Evolutionary conservation across 768 basidiomycete genomes (phyloP).

Genomic region (Russula brevipes): DNA sequence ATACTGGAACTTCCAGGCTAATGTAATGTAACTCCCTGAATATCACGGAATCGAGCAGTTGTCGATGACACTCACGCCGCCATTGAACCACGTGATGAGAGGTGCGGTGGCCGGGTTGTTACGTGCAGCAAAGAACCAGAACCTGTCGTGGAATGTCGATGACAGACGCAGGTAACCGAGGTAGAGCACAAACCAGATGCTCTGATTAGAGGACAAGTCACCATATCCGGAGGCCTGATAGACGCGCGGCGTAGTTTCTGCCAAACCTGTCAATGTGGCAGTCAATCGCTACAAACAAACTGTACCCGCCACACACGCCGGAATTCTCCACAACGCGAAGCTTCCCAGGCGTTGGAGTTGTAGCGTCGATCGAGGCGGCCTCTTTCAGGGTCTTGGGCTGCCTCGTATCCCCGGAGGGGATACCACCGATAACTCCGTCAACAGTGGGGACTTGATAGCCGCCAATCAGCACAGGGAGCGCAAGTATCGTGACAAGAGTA

Average conservation of each 20-base stretch:
- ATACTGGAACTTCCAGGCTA: slow-evolving; percentile 40
- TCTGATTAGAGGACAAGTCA: slow-evolving; percentile 51
- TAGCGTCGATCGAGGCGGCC: neutral
- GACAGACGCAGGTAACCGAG: neutral
- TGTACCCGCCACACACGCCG: slow-evolving; percentile 48
- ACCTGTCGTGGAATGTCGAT: slow-evolving; percentile 37
- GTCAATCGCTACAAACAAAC: neutral
- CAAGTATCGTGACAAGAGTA: slow-evolving; percentile 19
- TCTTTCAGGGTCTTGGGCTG: neutral
- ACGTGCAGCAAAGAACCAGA: slow-evolving; percentile 67
- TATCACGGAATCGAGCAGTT: neutral
- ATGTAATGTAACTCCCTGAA: slow-evolving; percentile 9
- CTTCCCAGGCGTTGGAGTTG: slow-evolving; percentile 38
- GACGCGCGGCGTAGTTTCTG: slow-evolving; percentile 56
- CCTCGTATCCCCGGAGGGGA: slow-evolving; percentile 16
- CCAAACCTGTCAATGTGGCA: neutral
- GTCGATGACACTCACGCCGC: slow-evolving; percentile 33
- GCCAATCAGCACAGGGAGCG: slow-evolving; percentile 24
- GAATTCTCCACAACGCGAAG: slow-evolving; percentile 57
- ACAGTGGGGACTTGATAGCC: slow-evolving; percentile 45
- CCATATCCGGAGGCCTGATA: slow-evolving; percentile 61
- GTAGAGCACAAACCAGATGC: slow-evolving; percentile 43
- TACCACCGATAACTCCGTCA: slow-evolving; percentile 49
- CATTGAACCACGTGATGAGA: slow-evolving; percentile 65
- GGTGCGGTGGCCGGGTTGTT: slow-evolving; percentile 56